Evolutionary conservation across 2,329 filamentous ascomycete genomes (phyloP).

Genomic region (Colletotrichum musicola): DNA sequence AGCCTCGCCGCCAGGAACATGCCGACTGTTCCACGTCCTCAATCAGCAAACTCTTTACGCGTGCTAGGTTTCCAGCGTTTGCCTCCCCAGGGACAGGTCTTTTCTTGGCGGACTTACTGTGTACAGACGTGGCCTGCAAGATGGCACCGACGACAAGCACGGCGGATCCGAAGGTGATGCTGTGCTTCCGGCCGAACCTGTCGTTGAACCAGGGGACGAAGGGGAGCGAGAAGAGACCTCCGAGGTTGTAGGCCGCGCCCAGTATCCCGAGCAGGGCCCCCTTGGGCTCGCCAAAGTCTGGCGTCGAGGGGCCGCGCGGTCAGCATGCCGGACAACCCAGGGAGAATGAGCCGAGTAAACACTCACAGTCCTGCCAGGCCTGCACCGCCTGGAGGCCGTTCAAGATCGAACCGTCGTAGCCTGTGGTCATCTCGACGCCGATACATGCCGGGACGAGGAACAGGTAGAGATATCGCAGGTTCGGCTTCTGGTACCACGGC

Average conservation of each 20-base stretch:
- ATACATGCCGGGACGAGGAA: no score
- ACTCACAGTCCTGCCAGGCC: conserved; percentile 46
- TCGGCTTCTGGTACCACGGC: no score
- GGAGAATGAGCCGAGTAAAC: no score
- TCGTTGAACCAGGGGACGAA: conserved; percentile 53
- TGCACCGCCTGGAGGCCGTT: conserved; percentile 53
- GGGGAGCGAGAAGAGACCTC: conserved; percentile 52
- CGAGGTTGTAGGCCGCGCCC: conserved; percentile 53
- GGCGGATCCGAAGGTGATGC: conserved; percentile 49
- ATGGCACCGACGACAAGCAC: conserved; percentile 47
- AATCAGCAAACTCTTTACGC: no score
- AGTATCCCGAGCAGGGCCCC: conserved; percentile 52
- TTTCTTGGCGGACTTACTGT: no score
- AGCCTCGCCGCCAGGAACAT: conserved; percentile 48
- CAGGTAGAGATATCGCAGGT: no score
- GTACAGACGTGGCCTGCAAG: conserved; percentile 46
- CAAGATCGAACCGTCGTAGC: conserved; percentile 49
- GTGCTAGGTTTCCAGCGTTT: no score
- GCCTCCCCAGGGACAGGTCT: no score
- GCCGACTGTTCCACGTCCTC: no score
- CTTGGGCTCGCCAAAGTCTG: conserved; percentile 49
- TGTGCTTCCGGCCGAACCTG: conserved; percentile 51
- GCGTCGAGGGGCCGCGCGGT: no score
- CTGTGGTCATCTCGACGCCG: no score
- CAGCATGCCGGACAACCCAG: no score